phyloP scores from a whole-genome alignment of 164 flowering plant genomes.

The Berberis vulgaris region DNA sequence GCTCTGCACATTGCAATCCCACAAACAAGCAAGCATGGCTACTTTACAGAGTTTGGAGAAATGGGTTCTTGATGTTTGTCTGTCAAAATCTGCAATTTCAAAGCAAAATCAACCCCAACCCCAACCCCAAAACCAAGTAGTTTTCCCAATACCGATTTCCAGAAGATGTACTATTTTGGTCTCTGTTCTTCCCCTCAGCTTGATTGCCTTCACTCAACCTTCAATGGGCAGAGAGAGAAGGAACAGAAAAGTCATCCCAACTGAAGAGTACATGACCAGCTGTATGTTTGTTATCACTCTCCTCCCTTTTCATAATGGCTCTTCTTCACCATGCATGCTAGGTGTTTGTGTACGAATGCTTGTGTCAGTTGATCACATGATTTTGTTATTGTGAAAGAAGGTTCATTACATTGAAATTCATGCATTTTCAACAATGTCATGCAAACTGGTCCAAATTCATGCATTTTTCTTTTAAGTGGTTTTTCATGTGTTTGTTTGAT shows the following conservation, averaged over 20 bases:
- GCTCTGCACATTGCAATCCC: conserved; percentile 6
- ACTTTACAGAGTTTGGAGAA: conserved; percentile 20
- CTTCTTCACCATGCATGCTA: too few species aligned
- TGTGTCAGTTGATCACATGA: too few species aligned
- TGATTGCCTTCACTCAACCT: conserved; percentile 31
- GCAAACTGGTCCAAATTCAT: too few species aligned
- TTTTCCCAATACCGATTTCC: conserved; percentile 32
- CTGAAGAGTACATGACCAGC: conserved; percentile 61
- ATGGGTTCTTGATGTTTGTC: conserved; percentile 15
- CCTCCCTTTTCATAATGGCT: not conserved
- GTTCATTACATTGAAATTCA: too few species aligned
- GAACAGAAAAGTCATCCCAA: conserved; percentile 53
- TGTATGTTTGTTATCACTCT: conserved; percentile 30
- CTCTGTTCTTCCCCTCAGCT: conserved; percentile 36
- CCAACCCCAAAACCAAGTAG: conserved; percentile 10
- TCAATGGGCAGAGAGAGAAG: conserved; percentile 74
- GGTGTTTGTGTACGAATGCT: too few species aligned
- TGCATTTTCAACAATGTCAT: too few species aligned
- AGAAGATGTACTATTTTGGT: conserved; percentile 58
- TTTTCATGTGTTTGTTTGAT: not conserved
- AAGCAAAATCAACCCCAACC: conserved; percentile 8
- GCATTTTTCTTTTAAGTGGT: not conserved
- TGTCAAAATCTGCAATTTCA: conserved; percentile 6
- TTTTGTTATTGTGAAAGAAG: too few species aligned
- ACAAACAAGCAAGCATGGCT: too few species aligned